Evolutionary conservation across 1,139 yeast genomes (phyloP).

Genomic region (Geotrichum klebahnii): DNA sequence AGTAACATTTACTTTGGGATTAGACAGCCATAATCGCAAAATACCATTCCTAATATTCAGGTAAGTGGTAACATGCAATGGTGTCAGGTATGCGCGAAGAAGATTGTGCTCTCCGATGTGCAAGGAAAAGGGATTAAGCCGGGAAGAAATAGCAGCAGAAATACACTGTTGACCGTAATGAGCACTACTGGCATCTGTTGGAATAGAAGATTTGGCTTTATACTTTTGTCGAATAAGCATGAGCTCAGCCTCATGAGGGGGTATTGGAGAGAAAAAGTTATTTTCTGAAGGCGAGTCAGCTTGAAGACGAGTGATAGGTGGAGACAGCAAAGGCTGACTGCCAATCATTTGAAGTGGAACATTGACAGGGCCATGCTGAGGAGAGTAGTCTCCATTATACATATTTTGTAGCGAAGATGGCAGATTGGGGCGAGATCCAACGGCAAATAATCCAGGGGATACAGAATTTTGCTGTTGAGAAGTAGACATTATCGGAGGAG

Average conservation of each 20-base stretch:
- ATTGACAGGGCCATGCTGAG: constrained; percentile 5
- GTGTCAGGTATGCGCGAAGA: constrained; percentile 37
- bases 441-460: constrained; percentile 16
- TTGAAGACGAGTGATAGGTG: constrained; percentile 15
- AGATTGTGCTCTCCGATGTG: constrained; percentile 40
- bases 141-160: constrained; percentile 43
- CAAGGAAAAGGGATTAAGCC: constrained; percentile 41
- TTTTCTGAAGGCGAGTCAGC: constrained; percentile 17
- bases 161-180: constrained; percentile 43
- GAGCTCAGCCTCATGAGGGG: constrained; percentile 23
- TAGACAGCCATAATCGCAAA: constrained; percentile 44
- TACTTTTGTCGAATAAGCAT: constrained; percentile 33
- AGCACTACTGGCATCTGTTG: constrained; percentile 38
- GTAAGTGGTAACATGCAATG: constrained; percentile 43
- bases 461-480: constrained; percentile 9
- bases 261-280: constrained; percentile 19
- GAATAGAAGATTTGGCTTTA: constrained; percentile 42
- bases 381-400: constrained; percentile 5
- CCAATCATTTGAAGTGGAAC: constrained; percentile 9
- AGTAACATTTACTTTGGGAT: constrained; percentile 44
- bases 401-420: neutral
- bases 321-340: constrained; percentile 20
- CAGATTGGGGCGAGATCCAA: constrained; percentile 11
- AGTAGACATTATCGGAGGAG: constrained; percentile 2
- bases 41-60: constrained; percentile 44